A percentile compares a stretch with the other conserved stretches of the same genome.
Conservation (phyloP, 1,284 basidiomycete genomes). For the Rhodotorula glutinis region DNA sequence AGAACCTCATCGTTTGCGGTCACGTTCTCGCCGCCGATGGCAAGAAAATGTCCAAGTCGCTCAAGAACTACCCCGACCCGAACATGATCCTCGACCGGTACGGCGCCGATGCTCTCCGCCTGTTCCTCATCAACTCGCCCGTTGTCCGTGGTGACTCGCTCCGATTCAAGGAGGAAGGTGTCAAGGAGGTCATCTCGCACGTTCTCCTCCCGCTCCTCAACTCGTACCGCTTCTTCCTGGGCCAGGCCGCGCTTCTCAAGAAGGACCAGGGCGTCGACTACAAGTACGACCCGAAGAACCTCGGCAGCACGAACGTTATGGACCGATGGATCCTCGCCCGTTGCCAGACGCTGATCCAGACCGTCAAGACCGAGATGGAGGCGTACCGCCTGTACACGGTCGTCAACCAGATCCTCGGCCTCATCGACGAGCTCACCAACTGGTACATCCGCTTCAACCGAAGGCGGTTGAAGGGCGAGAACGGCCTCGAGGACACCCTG, state of each 20-base stretch:
- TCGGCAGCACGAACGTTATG: constrained; percentile 91
- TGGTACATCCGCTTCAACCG: constrained; percentile 99
- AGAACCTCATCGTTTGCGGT: constrained; percentile 95
- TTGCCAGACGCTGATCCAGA: constrained; percentile 90
- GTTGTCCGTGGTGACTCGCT: constrained; percentile 97
- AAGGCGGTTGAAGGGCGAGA: constrained; percentile 90
- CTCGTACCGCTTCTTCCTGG: constrained; percentile 98
- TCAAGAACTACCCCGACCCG: constrained; percentile 98
- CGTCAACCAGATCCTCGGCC: constrained; percentile 85
- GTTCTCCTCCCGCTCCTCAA: constrained; percentile 99
- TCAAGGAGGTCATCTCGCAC: constrained; percentile 90
- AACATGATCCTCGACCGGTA: constrained; percentile 84
- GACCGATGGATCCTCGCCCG: constrained; percentile 97
- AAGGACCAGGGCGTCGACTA: constrained; percentile 78
- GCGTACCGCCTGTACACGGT: constrained; percentile 97
- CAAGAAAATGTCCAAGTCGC: constrained; percentile 99
- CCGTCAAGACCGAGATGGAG: constrained; percentile 87
- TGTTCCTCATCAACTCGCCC: constrained; percentile 98
- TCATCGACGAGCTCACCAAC: constrained; percentile 96
- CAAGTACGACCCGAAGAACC: constrained; percentile 79
- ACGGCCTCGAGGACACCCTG: constrained; percentile 82
- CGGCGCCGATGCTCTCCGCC: constrained; percentile 93
- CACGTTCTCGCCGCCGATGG: constrained; percentile 95
- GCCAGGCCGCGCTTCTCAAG: constrained; percentile 84
- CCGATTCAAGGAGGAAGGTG: constrained; percentile 96